Evolutionary conservation across 2,329 filamentous ascomycete species (phyloP).

Genomic region (Gremmenia infestans): DNA sequence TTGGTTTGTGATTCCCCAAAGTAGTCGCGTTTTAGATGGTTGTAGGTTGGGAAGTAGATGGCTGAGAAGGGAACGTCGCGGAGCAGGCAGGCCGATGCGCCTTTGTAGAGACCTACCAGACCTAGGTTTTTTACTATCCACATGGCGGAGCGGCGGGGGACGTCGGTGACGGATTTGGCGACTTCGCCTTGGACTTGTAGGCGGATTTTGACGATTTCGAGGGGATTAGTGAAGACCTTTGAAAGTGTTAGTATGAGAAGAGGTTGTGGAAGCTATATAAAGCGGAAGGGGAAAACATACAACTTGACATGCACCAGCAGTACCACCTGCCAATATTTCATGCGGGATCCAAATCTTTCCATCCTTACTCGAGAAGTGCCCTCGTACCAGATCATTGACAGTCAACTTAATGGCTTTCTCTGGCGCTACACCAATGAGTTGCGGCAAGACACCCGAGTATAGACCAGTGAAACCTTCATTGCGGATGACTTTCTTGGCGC

Average conservation of each 20-base stretch:
- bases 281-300: conserved; percentile 49
- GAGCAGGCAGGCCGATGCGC: conserved; percentile 86
- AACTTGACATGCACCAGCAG: conserved; percentile 91
- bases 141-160: conserved; percentile 85
- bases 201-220: conserved; percentile 99
- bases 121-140: conserved; percentile 97
- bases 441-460: conserved; percentile 91
- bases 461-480: conserved; percentile 88
- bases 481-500: conserved; percentile 83
- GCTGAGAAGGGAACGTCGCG: conserved; percentile 97
- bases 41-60: conserved; percentile 98
- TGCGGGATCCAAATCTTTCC: conserved; percentile 64
- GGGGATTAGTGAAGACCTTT: conserved; percentile 91
- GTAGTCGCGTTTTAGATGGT: conserved; percentile 86
- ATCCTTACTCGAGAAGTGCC: conserved; percentile 66
- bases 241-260: conserved; percentile 10
- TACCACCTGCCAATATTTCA: conserved; percentile 84
- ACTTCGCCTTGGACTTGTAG: conserved; percentile 96
- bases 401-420: conserved; percentile 99
- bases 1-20: conserved; percentile 87
- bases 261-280: background rate
- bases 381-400: conserved; percentile 88
- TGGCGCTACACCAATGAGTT: conserved; percentile 95
- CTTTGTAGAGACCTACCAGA: conserved; percentile 93
- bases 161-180: conserved; percentile 76